Conservation (phyloP, 345 rosid genomes). For the Ceriops decandra region DNA sequence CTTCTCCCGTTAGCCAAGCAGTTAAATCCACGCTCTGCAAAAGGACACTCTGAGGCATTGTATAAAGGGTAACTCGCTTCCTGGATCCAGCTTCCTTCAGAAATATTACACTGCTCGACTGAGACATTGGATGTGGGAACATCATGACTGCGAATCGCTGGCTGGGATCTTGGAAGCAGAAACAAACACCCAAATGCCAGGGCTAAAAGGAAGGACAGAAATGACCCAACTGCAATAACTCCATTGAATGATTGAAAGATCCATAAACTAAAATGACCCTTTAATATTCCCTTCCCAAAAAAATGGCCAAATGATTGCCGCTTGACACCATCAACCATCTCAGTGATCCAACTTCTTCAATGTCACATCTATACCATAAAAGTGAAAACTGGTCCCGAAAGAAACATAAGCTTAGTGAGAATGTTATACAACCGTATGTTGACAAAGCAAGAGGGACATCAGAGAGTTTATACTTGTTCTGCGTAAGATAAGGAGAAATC, state of each 20-base stretch:
- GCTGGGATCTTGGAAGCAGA: slow-evolving; percentile 41
- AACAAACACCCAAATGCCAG: slow-evolving; percentile 36
- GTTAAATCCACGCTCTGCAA: slow-evolving; percentile 60
- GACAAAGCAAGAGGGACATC: not conserved
- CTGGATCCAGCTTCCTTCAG: slow-evolving; percentile 53
- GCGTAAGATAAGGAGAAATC: too few relatives aligned
- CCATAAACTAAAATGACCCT: slow-evolving; percentile 33
- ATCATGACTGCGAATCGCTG: slow-evolving; percentile 20
- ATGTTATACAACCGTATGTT: not conserved
- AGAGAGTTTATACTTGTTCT: not conserved
- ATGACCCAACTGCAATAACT: slow-evolving; percentile 31
- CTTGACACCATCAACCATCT: slow-evolving; percentile 24
- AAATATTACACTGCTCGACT: slow-evolving; percentile 39
- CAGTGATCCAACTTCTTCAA: slow-evolving; percentile 10
- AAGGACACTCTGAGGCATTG: slow-evolving; percentile 60
- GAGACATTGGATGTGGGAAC: slow-evolving; percentile 27
- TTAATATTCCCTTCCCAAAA: slow-evolving; percentile 28
- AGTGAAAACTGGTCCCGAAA: not conserved
- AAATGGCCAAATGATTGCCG: slow-evolving; percentile 27
- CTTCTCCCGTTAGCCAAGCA: slow-evolving; percentile 62
- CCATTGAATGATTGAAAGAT: slow-evolving; percentile 39
- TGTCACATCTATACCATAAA: not conserved
- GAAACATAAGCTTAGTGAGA: not conserved
- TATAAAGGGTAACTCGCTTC: slow-evolving; percentile 62
- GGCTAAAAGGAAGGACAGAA: slow-evolving; percentile 42